Evolutionary conservation across 139 green algal genomes (phyloP), one percentile per base, ranked within the genome.

Genomic region (Dunaliella sp.): DNA sequence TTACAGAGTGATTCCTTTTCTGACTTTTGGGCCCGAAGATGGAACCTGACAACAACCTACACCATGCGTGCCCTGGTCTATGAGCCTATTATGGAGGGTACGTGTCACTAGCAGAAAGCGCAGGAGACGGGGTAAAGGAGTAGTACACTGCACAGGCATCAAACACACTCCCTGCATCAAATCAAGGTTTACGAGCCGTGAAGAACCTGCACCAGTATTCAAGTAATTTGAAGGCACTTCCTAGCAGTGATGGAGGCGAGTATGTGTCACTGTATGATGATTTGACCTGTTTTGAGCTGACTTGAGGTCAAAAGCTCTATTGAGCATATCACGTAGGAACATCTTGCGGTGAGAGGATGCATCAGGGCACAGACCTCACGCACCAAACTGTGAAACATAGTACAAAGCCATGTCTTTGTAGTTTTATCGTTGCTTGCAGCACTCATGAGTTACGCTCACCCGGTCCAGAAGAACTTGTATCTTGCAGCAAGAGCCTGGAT

Each of bases 1-100:
- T 38, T 86, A 48, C 84, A 90, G 87, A 83, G 86, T 37, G 82
- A 84, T 2, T 86, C 77, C 30, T 92, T 93, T 57, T 85, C 87
- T 24, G 90, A 93, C 87, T 93, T 92, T 65, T 93, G 90, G 90
- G 84, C 85, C 1, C 82, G 88, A 2, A 80, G 90, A 24, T 93
- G 90, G 89, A 92, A 92, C 87, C 83, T 92, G 31, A 89, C 85
- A 79, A 86, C 82, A 37, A 90, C 84, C 48, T 90, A 90, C 87
- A 88, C 88, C 81, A 86, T 90, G 87, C 38, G 90, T 2, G 88
- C 87, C 48, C 74, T 92, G 80, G 82, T 92, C 21, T 93, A 93
- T 48, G 90, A 93, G 84, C 90, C 90, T 1, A 73, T 93, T 21
- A 86, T 91, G 36, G 76, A 93, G 84, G 90, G 88, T 35, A 3